phyloP scores from a whole-genome alignment of 768 basidiomycete genomes.

The Psilocybe cyanescens region DNA sequence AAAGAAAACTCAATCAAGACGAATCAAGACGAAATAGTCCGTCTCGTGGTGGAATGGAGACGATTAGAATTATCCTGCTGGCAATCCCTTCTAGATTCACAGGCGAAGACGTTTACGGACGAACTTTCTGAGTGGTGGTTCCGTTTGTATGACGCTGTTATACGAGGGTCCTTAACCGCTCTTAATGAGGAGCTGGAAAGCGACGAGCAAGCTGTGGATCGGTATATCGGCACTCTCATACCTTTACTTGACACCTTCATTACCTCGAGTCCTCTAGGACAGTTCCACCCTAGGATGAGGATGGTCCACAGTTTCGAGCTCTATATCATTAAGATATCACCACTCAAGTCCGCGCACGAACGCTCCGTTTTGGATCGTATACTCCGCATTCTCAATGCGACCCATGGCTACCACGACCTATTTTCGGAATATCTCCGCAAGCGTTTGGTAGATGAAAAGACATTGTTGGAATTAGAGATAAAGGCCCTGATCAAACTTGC shows the following conservation, averaged over 20 bases:
- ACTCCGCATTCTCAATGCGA: slow-evolving; percentile 60
- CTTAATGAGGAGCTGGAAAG: slow-evolving; percentile 38
- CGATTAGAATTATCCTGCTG: slow-evolving; percentile 88
- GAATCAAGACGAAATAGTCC: slow-evolving; percentile 67
- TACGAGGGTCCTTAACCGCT: slow-evolving; percentile 64
- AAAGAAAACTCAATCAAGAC: slow-evolving; percentile 78
- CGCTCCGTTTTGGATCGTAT: slow-evolving; percentile 48
- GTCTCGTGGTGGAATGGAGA: slow-evolving; percentile 87
- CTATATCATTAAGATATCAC: slow-evolving; percentile 45
- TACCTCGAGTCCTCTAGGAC: slow-evolving; percentile 76
- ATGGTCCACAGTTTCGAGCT: slow-evolving; percentile 70
- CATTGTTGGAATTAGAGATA: slow-evolving; percentile 76
- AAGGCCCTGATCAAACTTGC: slow-evolving; percentile 90
- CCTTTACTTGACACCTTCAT: slow-evolving; percentile 85
- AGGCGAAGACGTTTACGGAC: slow-evolving; percentile 58
- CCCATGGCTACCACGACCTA: slow-evolving; percentile 65
- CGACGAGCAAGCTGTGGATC: slow-evolving; percentile 36
- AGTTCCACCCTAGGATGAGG: slow-evolving; percentile 69
- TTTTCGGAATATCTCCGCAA: slow-evolving; percentile 52
- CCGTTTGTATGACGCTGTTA: slow-evolving; percentile 77
- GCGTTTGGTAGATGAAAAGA: slow-evolving; percentile 60
- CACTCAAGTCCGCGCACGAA: slow-evolving; percentile 31
- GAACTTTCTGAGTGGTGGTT: slow-evolving; percentile 81
- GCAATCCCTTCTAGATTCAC: slow-evolving; percentile 77
- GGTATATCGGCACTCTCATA: slow-evolving; percentile 68